Evolutionary conservation across 2,329 filamentous ascomycete genomes (phyloP), one percentile per base, ranked within the genome.

Genomic region (Calycina marina): DNA sequence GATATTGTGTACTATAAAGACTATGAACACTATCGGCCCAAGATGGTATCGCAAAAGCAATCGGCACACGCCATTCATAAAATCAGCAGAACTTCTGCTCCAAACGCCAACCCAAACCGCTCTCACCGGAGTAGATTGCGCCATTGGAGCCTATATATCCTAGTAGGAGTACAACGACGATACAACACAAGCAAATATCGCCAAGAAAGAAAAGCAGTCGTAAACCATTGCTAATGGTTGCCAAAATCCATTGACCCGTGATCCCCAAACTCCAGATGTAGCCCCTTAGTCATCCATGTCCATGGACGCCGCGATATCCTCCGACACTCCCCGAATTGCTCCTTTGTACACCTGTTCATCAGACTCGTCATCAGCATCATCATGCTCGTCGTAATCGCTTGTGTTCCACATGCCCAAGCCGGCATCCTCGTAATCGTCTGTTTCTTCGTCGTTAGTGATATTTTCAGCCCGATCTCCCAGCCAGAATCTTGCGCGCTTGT

Each of bases 401-500:
- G 71, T 65, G 17, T 37, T 38, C 45, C 42, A 49, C 38, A 44
- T 41, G 11, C 32, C 40, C 6, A 37, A 25, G 18, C 59, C 53
- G 14, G 58, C 54, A 40, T 62, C 56, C 20, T 65, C 62, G 18
- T 41, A 28, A 35, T 51, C 47, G 37, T 30, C 40, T 22, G 20
- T 22, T 28, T 58, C 59, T 31, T 58, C 52, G 25, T 58, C 58
- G 26, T 55, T 55, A 31, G 58, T 53, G 17, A 56, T 50, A 32
- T 58, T 49, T 22, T 56, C 56, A 4, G 65, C 61, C 24, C 60
- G 65, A 39, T 83, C 75, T 25, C 85, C 84, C 3, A 94, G 68
- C 88, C 86, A 94, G 56, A 83, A 94, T 39, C 69, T 72, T 10
- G 84, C 83, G 28, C 86, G 77, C 61, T 94, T 94, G 47, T 71